Evolutionary conservation across 768 basidiomycete species (phyloP).

Genomic region (Rhizopogon rudus): DNA sequence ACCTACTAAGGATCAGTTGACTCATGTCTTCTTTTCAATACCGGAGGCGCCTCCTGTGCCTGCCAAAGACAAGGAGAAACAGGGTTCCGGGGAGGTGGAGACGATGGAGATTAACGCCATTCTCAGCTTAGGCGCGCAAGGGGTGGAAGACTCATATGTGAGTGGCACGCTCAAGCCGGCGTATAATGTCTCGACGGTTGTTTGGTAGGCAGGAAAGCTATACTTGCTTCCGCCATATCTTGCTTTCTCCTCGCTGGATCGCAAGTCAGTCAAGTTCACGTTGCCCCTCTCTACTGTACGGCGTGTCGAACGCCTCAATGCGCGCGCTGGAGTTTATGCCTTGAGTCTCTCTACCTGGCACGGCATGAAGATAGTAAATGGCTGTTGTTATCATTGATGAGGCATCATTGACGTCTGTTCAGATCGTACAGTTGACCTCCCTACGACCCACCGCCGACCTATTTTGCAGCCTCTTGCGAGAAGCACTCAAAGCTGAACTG

Average conservation of each 20-base stretch:
- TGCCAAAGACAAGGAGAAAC: conserved; percentile 18
- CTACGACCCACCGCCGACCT: conserved; percentile 89
- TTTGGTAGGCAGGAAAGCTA: conserved; percentile 77
- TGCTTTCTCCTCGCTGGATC: conserved; percentile 85
- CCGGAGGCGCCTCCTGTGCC: conserved; percentile 37
- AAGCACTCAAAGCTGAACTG: conserved; percentile 84
- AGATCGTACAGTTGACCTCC: conserved; percentile 92
- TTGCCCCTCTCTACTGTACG: conserved; percentile 90
- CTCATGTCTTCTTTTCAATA: conserved; percentile 83
- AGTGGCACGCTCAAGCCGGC: conserved; percentile 30
- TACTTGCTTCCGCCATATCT: conserved; percentile 87
- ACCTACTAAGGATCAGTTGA: conserved; percentile 82
- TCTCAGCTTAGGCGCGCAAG: conserved; percentile 69
- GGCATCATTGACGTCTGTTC: neutral
- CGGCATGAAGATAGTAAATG: conserved; percentile 79
- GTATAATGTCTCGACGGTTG: neutral
- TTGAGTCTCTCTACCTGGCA: conserved; percentile 93
- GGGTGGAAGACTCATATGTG: conserved; percentile 91
- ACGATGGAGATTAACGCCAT: conserved; percentile 89
- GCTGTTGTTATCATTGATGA: neutral
- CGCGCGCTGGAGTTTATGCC: conserved; percentile 94
- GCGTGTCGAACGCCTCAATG: conserved; percentile 90
- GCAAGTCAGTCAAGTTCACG: conserved; percentile 88
- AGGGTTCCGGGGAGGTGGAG: conserved; percentile 40
- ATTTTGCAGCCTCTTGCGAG: conserved; percentile 86